phyloP scores from a whole-genome alignment of 176 grass and related monocot genomes.

The Dendrocalamus sinicus region DNA sequence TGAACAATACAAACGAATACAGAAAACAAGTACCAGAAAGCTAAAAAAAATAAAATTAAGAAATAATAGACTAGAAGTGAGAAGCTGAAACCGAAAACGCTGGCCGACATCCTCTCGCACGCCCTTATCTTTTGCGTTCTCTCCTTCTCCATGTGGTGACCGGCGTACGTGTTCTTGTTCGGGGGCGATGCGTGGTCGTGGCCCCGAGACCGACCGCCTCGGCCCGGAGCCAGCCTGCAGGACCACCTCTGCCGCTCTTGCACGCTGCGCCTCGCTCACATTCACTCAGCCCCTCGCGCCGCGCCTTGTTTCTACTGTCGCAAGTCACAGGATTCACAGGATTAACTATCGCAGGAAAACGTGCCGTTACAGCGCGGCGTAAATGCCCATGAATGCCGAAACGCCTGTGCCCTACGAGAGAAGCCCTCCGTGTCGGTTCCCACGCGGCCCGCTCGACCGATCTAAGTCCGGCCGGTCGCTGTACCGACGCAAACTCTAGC shows the following conservation, averaged over 20 bases:
- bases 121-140: not conserved
- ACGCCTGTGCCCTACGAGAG: constrained; percentile 6
- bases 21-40: too few relatives aligned
- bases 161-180: constrained; percentile 44
- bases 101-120: not conserved
- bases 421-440: not conserved
- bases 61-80: too few relatives aligned
- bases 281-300: constrained; percentile 3
- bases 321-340: constrained; percentile 47
- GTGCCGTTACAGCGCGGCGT: constrained; percentile 21
- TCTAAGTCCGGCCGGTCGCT: not conserved
- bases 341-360: constrained; percentile 27
- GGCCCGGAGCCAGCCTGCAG: not conserved
- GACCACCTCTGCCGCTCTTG: constrained; percentile 22
- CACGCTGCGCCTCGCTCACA: constrained; percentile 4
- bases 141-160: constrained; percentile 50
- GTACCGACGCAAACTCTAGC: not conserved
- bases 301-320: not conserved
- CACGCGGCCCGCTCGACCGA: not conserved
- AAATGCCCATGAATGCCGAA: constrained; percentile 36
- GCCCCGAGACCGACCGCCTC: constrained; percentile 28
- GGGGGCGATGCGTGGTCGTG: constrained; percentile 36
- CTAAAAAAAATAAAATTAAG: too few relatives aligned
- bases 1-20: too few relatives aligned
- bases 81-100: too few relatives aligned